Evolutionary conservation across 2,329 filamentous ascomycete species (phyloP), one percentile per base, ranked within the genome.

Genomic region (Hypoxylon sp.): DNA sequence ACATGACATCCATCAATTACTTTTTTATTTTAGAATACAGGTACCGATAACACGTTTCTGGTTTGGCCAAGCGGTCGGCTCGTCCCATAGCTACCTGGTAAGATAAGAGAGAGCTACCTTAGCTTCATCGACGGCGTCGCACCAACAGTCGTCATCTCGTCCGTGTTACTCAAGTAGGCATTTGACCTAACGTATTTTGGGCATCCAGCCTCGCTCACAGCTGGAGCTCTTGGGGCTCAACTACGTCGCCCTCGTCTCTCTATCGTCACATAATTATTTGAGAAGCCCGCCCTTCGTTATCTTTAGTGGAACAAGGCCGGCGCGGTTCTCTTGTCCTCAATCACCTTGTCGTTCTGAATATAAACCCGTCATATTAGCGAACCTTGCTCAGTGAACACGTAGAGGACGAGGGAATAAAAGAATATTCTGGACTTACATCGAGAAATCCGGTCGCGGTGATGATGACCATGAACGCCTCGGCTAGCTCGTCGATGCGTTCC

Each of bases 361-460:
- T 44, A 43, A 41, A 17, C 24, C n/a, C n/a, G n/a, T n/a, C n/a
- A n/a, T n/a, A 57, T 73, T 41, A 72, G 68, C 56, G 10, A 20
- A 66, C 19, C 28, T 10, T 26, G 44, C 41, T 51, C 11, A 37
- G 26, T 41, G 32, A 39, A 28, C 13, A 30, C 19, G 44, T 10
- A 41, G 46, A 41, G 30, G 6, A 20, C 10, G 17, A 41, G 19
- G 10, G 32, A 34, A 7, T 20, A 37, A 37, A 47, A 59, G 55
- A 51, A 55, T 34, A 57, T 39, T 34, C 58, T 41, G 28, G 30
- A 49, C 65, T 68, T 81, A 97, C 94, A 83, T 97, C 91, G 56
- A 97, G 80, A 76, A 97, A 97, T 44, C 88, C 89, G 8, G 92
- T 96, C 37, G 93, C 88, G 28, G 89, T 85, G 72, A 97, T 91